These are phyloP conservation scores for Candida nanaspora DNA, from an alignment of 805 yeast species.

Conservation along the genomic window DNA sequence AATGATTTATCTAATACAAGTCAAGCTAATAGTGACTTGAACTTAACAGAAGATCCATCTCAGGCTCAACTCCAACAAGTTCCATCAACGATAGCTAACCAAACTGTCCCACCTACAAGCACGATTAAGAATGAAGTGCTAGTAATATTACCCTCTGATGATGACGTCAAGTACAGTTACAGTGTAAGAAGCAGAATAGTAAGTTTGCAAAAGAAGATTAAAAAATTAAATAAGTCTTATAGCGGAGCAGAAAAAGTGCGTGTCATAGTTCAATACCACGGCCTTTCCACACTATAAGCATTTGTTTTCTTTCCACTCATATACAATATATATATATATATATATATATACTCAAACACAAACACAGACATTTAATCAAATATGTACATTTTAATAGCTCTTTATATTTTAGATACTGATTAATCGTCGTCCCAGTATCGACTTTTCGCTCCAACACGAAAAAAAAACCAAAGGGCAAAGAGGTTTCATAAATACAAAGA, in stretches of 20 bases:
- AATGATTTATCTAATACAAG: slow-evolving; percentile 9
- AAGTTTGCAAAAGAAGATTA: slow-evolving; percentile 52
- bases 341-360: no score
- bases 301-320: no score
- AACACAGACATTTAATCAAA: no score
- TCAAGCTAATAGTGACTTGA: slow-evolving; percentile 19
- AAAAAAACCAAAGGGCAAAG: no score
- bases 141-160: slow-evolving; percentile 36
- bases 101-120: no score
- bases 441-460: no score
- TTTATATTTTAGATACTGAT: no score
- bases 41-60: slow-evolving; percentile 1
- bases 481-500: no score
- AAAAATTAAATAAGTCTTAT: slow-evolving; percentile 42
- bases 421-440: no score
- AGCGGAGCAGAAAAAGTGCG: slow-evolving; percentile 41
- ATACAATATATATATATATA: no score
- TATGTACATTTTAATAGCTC: no score
- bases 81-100: slow-evolving; percentile 25
- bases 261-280: slow-evolving; percentile 38
- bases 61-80: neutral
- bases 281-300: neutral
- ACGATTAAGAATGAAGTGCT: slow-evolving; percentile 20
- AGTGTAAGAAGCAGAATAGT: slow-evolving; percentile 52
- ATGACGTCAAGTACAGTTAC: slow-evolving; percentile 52